Base-by-base conservation (phyloP, 225 moss, liverwort and hornwort species). In the Marchantia paleacea region DNA sequence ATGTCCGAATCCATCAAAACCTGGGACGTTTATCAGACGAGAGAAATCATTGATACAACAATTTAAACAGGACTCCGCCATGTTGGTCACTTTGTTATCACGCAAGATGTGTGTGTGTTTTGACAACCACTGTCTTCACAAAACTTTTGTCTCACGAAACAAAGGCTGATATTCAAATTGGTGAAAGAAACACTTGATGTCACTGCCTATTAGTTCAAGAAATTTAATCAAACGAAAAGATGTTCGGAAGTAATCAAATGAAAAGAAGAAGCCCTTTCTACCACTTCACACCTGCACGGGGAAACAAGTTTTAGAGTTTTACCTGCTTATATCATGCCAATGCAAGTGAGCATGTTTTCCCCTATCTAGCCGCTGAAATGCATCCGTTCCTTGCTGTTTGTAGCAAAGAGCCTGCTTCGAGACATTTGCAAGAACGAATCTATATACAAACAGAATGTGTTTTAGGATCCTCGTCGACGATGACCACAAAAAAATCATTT, bases 261-360 rank as follows among this genome's bases (percentile, higher is more conserved):
- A 18, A 10, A 69, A 18, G 12, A n/a, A 49, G 4, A 47, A 50
- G 12, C n/a, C 50, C 24, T 72, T n/a, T 10, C 51, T 52, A 9
- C 5, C 24, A 24, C 12, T 50, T 18, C 16, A 22, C 47, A 72
- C 72, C 15, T 16, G 77, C 22, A 77, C 26, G 16, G 77, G 0
- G 64, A 52, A n/a, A 51, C 24, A 62, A 47, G 29, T 31, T n/a
- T 24, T 60, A 5, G 75, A 20, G 80, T 64, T 1, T 78, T 72
- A 97, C 96, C 91, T 94, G 84, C 85, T 91, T 58, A 91, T 79
- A 80, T 97, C 93, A 83, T 92, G 88, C 94, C 94, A 94, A 80
- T 94, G 92, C 75, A 97, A 83, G 82, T 94, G 88, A 80, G 89
- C 88, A 81, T 94, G 92, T 68, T 92, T 88, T 54, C 92, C 96